Evolutionary conservation across 805 yeast genomes (phyloP), one percentile per base, ranked within the genome.

Genomic region (Brettanomyces custersianus): DNA sequence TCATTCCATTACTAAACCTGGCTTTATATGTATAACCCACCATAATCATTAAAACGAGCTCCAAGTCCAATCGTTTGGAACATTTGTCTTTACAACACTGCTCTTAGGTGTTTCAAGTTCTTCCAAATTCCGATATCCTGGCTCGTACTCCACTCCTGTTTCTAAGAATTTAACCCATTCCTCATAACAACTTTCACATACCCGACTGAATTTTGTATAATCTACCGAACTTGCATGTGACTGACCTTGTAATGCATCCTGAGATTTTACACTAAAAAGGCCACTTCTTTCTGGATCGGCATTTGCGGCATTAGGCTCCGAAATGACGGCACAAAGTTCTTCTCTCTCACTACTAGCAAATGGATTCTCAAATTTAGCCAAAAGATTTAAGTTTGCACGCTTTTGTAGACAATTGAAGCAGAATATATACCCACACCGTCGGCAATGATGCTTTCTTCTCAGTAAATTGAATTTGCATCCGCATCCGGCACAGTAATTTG

Each of bases 1-100:
- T n/a, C n/a, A n/a, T n/a, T n/a, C n/a, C n/a, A n/a, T n/a, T n/a
- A n/a, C n/a, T n/a, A n/a, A n/a, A n/a, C n/a, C n/a, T n/a, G n/a
- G n/a, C n/a, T n/a, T n/a, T n/a, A n/a, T n/a, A n/a, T n/a, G n/a
- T n/a, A n/a, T n/a, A n/a, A n/a, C n/a, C n/a, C n/a, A n/a, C n/a
- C n/a, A n/a, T n/a, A n/a, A n/a, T n/a, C n/a, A n/a, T n/a, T 43
- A 68, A 46, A 70, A 68, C 5, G 74, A 67, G 47, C 75, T 68
- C 75, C 76, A 69, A 20, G 60, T 64, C 75, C 76, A 69, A 49
- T 69, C 73, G 32, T 47, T 58, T 3, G 66, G 62, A 26, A 62
- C 57, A 12, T 26, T 13, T 34, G 46, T 49, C 12, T 46, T 30
- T 13, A 35, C 33, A 26, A 41, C 40, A 13, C 38, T 38, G 34